Base-by-base conservation (phyloP, 2,329 filamentous ascomycete species). In the Coniochaeta prunicola region DNA sequence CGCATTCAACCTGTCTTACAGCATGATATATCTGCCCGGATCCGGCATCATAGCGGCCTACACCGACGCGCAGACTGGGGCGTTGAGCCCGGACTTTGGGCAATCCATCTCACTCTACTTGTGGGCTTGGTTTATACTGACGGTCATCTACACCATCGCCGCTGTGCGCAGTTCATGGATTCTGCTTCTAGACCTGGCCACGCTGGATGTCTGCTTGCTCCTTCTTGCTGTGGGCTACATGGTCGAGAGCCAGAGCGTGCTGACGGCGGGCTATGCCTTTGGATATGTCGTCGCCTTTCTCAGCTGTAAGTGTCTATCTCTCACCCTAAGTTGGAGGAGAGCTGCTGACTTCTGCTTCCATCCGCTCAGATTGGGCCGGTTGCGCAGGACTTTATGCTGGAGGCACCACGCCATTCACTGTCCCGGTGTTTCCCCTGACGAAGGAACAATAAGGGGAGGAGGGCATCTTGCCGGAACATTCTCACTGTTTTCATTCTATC, bases 111-210 rank as follows among this genome's bases (percentile, higher is more conserved):
- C 53, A 4, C 53, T 55, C n/a, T 55, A 55, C 13, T 17, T 55
- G 17, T 55, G 53, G 53, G 53, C 53, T 24, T 55, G 53, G 53
- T 55, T 55, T 19, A 55, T 55, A 17, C 21, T 55, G 30, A 55
- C 53, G 19, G 31, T 55, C 17, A n/a, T 55, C 3, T 55, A 36
- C 17, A 55, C 53, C 2, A 55, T 55, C 30, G 53, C 53, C 17
- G 53, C 53, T 36, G 10, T 55, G 6, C 53, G 53, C 31, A 55
- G 53, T 13, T 55, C 53, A 2, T 55, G 53, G 53, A 15, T 55
- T 19, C 53, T 55, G 9, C 53, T 55, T 21, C 53, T 55, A 4
- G 53, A 55, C 30, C 30, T 55, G 3, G 53, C 30, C 33, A 15
- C 30, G 53, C 53, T 55, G 30, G 53, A 55, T 15, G 53, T 55